phyloP scores from a whole-genome alignment of 108 stramenopile species.

The Nitzschia sp. region DNA sequence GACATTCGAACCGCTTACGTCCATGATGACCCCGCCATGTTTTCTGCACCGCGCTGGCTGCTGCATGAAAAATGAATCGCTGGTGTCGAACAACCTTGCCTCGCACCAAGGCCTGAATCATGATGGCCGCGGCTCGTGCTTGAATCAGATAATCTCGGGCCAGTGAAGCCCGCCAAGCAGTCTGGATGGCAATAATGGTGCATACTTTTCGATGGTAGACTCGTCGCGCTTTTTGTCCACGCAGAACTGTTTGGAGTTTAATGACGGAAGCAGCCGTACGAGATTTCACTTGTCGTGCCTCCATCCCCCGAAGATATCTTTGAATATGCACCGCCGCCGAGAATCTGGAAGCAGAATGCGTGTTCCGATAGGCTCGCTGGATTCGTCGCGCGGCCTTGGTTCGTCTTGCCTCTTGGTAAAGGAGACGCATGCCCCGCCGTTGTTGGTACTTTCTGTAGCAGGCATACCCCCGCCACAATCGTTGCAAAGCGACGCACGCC shows the following conservation, averaged over 20 bases:
- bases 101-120: slow-evolving; percentile 11
- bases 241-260: not conserved
- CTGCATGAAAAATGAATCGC: not conserved
- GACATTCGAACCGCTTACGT: not conserved
- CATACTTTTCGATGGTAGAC: not conserved
- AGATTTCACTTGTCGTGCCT: too few relatives aligned
- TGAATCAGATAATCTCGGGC: not conserved
- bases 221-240: not conserved
- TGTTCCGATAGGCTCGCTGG: not conserved
- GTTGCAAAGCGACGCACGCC: not conserved
- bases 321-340: not conserved
- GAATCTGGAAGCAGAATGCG: not conserved
- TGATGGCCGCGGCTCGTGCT: slow-evolving; percentile 9
- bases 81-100: slow-evolving; percentile 5
- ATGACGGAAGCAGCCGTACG: not conserved
- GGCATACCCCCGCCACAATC: not conserved
- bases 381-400: slow-evolving; percentile 10
- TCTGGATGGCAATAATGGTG: not conserved
- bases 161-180: slow-evolving; percentile 12
- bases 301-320: not conserved
- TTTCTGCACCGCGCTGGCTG: slow-evolving; percentile 4
- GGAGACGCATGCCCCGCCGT: not conserved
- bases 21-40: not conserved
- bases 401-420: not conserved
- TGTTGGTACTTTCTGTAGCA: not conserved